Evolutionary conservation across 2,329 filamentous ascomycete species (phyloP).

Genomic region (Mycosphaerella sp.): DNA sequence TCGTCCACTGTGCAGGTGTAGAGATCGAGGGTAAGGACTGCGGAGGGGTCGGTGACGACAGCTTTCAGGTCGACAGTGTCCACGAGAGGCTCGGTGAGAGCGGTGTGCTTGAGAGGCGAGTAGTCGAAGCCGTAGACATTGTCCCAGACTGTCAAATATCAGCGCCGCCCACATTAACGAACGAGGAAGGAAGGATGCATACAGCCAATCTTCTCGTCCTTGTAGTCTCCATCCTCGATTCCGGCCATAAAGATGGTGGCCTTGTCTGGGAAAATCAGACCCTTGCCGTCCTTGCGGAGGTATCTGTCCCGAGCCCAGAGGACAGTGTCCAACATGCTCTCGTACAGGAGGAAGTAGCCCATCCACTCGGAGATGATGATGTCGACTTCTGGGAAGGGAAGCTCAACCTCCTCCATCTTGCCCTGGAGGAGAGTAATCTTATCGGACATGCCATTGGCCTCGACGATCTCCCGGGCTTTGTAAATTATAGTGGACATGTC

Average conservation of each 20-base stretch:
- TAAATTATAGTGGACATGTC: conserved; percentile 99
- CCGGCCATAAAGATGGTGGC: conserved; percentile 94
- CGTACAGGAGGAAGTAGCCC: conserved; percentile 98
- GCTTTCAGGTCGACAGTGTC: conserved; percentile 98
- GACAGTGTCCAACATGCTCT: conserved; percentile 98
- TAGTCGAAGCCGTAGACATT: conserved; percentile 99
- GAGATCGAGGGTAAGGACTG: conserved; percentile 83
- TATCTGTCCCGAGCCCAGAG: conserved; percentile 94
- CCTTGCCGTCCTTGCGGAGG: conserved; percentile 65
- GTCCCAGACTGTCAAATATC: conserved; percentile 72
- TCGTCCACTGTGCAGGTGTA: conserved; percentile 85
- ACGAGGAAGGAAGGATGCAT: conserved; percentile 48
- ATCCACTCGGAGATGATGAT: conserved; percentile 99
- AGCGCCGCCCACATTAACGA: conserved; percentile 18
- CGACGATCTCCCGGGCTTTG: conserved; percentile 94
- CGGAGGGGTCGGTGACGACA: conserved; percentile 83
- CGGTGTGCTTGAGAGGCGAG: conserved; percentile 84
- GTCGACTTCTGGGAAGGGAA: conserved; percentile 92
- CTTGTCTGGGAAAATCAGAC: conserved; percentile 95
- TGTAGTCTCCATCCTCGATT: conserved; percentile 99
- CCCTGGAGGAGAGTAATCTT: conserved; percentile 98
- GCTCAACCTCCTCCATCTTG: conserved; percentile 98
- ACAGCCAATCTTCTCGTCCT: conserved; percentile 99
- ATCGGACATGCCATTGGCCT: conserved; percentile 81
- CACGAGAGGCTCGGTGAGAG: conserved; percentile 90